phyloP scores from a whole-genome alignment of 176 grass and related monocot genomes.

The Echinochloa phyllopogon region DNA sequence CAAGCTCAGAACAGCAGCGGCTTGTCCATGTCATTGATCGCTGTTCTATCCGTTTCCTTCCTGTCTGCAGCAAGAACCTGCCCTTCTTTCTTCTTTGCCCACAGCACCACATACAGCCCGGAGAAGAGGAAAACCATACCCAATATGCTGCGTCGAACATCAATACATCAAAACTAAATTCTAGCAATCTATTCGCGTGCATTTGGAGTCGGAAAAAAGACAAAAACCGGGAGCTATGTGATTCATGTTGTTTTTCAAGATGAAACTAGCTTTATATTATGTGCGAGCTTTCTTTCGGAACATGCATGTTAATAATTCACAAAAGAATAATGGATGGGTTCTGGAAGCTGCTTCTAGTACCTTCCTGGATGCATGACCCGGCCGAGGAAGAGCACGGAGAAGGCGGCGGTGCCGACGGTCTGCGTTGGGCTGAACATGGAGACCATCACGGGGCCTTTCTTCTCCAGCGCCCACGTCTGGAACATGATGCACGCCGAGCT shows the following conservation, averaged over 20 bases:
- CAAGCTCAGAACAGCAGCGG: constrained; percentile 34
- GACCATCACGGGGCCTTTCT: constrained; percentile 77
- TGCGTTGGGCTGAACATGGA: constrained; percentile 74
- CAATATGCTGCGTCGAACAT: constrained; percentile 50
- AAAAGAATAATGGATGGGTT: neutral
- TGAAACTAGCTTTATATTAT: neutral
- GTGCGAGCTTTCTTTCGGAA: neutral
- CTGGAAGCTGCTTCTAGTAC: constrained; percentile 36
- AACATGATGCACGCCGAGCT: constrained; percentile 67
- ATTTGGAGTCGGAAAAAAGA: neutral
- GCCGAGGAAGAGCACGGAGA: constrained; percentile 64
- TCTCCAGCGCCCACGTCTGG: constrained; percentile 75
- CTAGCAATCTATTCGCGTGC: neutral
- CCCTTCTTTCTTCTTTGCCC: constrained; percentile 78
- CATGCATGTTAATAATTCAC: neutral
- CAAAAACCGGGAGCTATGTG: neutral
- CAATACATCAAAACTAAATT: neutral
- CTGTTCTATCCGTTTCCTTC: constrained; percentile 1
- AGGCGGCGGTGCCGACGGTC: constrained; percentile 65
- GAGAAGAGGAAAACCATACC: constrained; percentile 68
- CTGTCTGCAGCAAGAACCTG: constrained; percentile 18
- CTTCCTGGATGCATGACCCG: constrained; percentile 58
- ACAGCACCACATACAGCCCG: constrained; percentile 70
- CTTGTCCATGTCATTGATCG: constrained; percentile 46
- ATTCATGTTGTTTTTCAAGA: neutral